Evolutionary conservation across 164 flowering plant genomes (phyloP).

Genomic region (Vitis rotundifolia): DNA sequence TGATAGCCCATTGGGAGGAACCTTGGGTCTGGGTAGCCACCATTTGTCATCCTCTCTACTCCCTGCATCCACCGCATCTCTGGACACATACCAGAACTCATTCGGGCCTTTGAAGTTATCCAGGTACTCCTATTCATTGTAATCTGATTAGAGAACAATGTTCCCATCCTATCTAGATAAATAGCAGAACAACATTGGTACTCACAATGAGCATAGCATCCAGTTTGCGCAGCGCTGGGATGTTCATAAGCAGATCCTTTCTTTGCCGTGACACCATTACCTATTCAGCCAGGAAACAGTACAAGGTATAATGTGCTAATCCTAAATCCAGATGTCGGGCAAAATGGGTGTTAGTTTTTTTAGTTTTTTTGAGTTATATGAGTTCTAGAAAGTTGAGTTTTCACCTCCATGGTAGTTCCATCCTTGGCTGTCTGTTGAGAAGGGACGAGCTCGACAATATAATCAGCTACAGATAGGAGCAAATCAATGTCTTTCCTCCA

Average conservation of each 20-base stretch:
- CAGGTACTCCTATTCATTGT: constrained; percentile 45
- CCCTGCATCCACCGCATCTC: constrained; percentile 46
- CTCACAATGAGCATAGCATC: constrained; percentile 90
- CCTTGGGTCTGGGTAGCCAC: constrained; percentile 82
- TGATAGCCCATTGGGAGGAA: constrained; percentile 72
- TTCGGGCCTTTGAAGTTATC: constrained; percentile 64
- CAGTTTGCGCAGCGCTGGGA: constrained; percentile 86
- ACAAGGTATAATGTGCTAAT: neutral
- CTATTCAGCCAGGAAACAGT: constrained; percentile 31
- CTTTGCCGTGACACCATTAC: constrained; percentile 87
- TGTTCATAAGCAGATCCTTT: constrained; percentile 77
- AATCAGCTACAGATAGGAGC: constrained; percentile 90
- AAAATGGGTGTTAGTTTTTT: too few species aligned
- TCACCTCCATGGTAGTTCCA: constrained; percentile 77
- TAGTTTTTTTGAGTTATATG: too few species aligned
- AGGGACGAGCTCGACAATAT: constrained; percentile 89
- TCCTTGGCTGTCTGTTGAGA: constrained; percentile 69
- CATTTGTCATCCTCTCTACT: constrained; percentile 71
- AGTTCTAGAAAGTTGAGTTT: constrained; percentile 3
- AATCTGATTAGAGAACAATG: constrained; percentile 5
- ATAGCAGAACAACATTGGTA: constrained; percentile 1
- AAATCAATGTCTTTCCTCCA: constrained; percentile 92
- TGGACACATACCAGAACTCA: constrained; percentile 74
- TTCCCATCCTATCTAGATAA: neutral
- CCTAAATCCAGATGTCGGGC: too few species aligned